These are phyloP conservation scores for Annulohypoxylon moriforme DNA, from an alignment of 495 filamentous ascomycete species.

Conservation along the genomic window DNA sequence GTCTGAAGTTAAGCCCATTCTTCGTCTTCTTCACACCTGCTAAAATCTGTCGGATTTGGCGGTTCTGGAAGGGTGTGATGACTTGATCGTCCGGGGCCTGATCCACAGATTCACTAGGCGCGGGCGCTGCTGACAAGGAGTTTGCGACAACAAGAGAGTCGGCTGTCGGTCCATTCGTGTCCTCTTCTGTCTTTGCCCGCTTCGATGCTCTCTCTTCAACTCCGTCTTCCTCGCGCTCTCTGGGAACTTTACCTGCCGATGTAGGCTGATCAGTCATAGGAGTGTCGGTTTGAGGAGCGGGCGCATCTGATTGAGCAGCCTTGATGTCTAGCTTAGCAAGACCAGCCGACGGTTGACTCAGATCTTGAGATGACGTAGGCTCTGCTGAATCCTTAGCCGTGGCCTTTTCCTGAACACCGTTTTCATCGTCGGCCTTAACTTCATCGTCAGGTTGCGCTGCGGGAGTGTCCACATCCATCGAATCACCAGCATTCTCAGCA, in stretches of 20 bases:
- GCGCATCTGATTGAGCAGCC: slow-evolving; percentile 34
- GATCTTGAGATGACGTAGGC: slow-evolving; percentile 43
- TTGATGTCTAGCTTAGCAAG: slow-evolving; percentile 51
- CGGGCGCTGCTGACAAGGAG: not conserved
- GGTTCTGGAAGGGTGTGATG: slow-evolving; percentile 60
- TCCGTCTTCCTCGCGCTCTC: slow-evolving; percentile 77
- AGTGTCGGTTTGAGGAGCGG: slow-evolving; percentile 46
- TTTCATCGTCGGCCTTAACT: slow-evolving; percentile 23
- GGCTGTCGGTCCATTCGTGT: slow-evolving; percentile 28
- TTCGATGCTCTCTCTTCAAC: slow-evolving; percentile 82
- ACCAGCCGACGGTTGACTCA: slow-evolving; percentile 34
- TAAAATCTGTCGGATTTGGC: slow-evolving; percentile 63
- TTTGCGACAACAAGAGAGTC: slow-evolving; percentile 48
- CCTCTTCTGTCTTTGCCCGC: slow-evolving; percentile 73
- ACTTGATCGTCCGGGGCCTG: slow-evolving; percentile 43
- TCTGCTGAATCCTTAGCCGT: slow-evolving; percentile 36
- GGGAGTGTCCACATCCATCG: slow-evolving; percentile 51
- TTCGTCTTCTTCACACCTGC: slow-evolving; percentile 84
- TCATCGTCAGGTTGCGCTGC: slow-evolving; percentile 20
- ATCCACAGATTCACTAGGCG: slow-evolving; percentile 42
- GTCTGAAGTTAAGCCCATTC: slow-evolving; percentile 74
- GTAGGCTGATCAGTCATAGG: slow-evolving; percentile 51
- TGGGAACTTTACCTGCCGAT: slow-evolving; percentile 64
- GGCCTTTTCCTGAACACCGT: slow-evolving; percentile 47
- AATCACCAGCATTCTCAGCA: slow-evolving; percentile 15